phyloP scores from a whole-genome alignment of 768 basidiomycete genomes.

The Symmetrospora coprosmae region DNA sequence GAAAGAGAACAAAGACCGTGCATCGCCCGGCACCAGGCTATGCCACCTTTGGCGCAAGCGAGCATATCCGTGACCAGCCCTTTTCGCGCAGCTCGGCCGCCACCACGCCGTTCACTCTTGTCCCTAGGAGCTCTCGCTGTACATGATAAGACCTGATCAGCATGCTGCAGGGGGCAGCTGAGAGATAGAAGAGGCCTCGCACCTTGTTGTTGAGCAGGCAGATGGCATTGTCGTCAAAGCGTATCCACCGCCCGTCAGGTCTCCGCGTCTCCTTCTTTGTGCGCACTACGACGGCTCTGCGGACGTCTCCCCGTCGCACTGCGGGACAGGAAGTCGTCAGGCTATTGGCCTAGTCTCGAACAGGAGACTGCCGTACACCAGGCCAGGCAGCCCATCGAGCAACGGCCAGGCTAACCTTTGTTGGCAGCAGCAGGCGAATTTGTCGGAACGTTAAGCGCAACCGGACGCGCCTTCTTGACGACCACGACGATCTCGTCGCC shows the following conservation, averaged over 20 bases:
- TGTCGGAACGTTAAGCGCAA: slow-evolving; percentile 41
- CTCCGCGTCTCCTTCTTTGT: slow-evolving; percentile 72
- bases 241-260: slow-evolving; percentile 71
- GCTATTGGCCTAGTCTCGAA: no score
- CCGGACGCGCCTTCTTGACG: slow-evolving; percentile 75
- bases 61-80: slow-evolving; percentile 21
- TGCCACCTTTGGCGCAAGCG: slow-evolving; percentile 12
- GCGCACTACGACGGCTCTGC: slow-evolving; percentile 87
- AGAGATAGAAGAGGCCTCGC: slow-evolving; percentile 19
- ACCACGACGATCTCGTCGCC: slow-evolving; percentile 95
- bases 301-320: slow-evolving; percentile 81
- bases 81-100: slow-evolving; percentile 66
- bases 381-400: no score
- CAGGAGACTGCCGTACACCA: no score
- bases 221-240: slow-evolving; percentile 93
- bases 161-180: no score
- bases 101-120: slow-evolving; percentile 83
- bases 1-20: no score
- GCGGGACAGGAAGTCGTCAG: neutral
- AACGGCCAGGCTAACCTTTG: slow-evolving; percentile 45
- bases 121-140: slow-evolving; percentile 66
- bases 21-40: no score
- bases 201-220: slow-evolving; percentile 82
- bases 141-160: neutral
- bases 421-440: slow-evolving; percentile 46